Evolutionary conservation across 768 basidiomycete species (phyloP), one percentile per base, ranked within the genome.

Genomic region (Ramaria rubella): DNA sequence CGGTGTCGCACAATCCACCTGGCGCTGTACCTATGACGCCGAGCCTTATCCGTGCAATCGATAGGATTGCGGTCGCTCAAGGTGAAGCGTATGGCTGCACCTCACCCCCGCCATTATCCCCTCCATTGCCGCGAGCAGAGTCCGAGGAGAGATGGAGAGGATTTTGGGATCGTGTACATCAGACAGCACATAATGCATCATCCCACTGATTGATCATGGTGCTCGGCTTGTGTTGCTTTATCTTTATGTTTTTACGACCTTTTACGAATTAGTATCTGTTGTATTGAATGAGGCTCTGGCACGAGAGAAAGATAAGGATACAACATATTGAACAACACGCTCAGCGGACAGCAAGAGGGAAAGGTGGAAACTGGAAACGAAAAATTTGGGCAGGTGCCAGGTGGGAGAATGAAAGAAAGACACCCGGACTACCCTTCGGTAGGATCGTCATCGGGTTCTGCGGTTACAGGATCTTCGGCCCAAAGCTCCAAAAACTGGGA

Each of bases 401-500:
- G n/a, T n/a, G n/a, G n/a, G n/a, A n/a, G n/a, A 15, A 36, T 12
- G 24, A 17, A 4, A 5, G 29, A 51, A 30, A 36, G 29, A 51
- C 11, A 44, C 38, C 19, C 14, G 38, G 14, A 33, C 40, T 26
- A 56, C 26, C n/a, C 11, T 30, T 56, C 55, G 44, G 48, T 56
- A 17, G 43, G 23, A 17, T 56, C 55, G 31, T 56, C 55, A 33
- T 56, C 55, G 14, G 78, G 79, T 68, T 90, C 88, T 3, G 79
- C 82, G 14, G 75, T 74, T 33, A 87, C 76, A 24, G 88, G 89
- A 62, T 90, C 88, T 65, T 87, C 88, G 52, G 84, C 86, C 87
- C 88, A 92, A 52, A 89, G 81, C 59, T 83, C 81, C 52, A 88
- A 72, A 68, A 89, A 86, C 86, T 90, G 58, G 7, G 27, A 23